Base-by-base conservation (phyloP, 2,329 filamentous ascomycete species). In the Zelopaecilomyces penicillatus region DNA sequence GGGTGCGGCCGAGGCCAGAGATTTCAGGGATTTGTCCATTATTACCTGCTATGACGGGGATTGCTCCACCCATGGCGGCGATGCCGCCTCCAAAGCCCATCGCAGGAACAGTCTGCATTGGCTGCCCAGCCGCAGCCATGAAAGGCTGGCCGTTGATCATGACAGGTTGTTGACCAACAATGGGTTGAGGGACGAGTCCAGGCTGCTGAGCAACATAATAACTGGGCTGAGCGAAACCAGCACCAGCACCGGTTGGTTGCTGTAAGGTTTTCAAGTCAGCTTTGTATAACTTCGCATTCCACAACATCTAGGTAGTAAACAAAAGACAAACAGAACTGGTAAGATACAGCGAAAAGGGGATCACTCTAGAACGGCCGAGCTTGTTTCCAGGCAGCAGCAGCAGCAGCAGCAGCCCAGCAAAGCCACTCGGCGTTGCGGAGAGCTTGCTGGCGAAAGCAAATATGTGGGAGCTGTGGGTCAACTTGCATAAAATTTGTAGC, bases 1-100 rank as follows among this genome's bases (percentile, higher is more conserved):
- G 60, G 2, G 75, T 80, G 50, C 68, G 70, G 50, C 75, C 75
- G 42, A 78, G 54, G 45, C 75, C 68, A 61, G 71, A 61, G 48
- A 76, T 66, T 49, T 80, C 73, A n/a, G 70, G 67, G 50, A 65
- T 58, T 39, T 65, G 54, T 41, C 57, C 60, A 50, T 51, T 46
- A 59, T 65, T 70, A 65, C 68, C 68, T 67, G 66, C 59, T 55
- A 68, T 57, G 53, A 67, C 52, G 50, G 61, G 60, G 41, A 59
- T 43, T 36, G 55, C 52, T 41, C 52, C 40, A 36, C 37, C 47
- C 37, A 39, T 51, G 27, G 42, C 52, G 30, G 53, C 44, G 40
- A 51, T 47, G 45, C 48, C 48, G 38, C 54, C 53, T 41, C 56
- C 53, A 50, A 59, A 30, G 26, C 58, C 57, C 44, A 57, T 52